phyloP scores from a whole-genome alignment of 164 flowering plant species.

The Dillenia suffruticosa region DNA sequence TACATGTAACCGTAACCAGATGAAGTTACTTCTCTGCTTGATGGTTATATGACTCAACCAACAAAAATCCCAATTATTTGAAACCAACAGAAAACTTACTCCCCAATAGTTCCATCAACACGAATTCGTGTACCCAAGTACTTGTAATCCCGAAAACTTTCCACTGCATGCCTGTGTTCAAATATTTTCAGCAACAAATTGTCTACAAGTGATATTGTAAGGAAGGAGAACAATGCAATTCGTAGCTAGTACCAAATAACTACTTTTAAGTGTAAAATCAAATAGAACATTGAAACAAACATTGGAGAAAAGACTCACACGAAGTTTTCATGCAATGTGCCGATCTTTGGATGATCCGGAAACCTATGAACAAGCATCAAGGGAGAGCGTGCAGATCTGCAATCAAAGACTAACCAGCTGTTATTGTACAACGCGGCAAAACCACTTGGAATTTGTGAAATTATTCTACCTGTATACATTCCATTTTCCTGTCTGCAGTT shows the following conservation, averaged over 20 bases:
- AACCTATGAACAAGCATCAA: conserved; percentile 56
- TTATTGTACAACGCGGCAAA: background rate
- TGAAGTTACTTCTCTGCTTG: conserved; percentile 4
- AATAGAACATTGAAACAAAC: background rate
- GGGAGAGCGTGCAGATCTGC: conserved; percentile 64
- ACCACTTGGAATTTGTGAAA: background rate
- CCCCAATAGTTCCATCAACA: conserved; percentile 79
- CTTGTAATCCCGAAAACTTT: conserved; percentile 67
- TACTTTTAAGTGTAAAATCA: too few species aligned
- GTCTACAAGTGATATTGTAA: too few species aligned
- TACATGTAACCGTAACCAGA: background rate
- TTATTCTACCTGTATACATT: conserved; percentile 75
- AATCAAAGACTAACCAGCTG: conserved; percentile 7
- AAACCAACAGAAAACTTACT: conserved; percentile 43
- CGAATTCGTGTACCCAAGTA: conserved; percentile 84
- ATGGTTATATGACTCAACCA: too few species aligned
- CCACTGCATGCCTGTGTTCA: conserved; percentile 52
- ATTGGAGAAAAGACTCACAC: conserved; percentile 32
- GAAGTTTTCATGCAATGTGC: conserved; percentile 74
- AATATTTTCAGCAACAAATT: too few species aligned
- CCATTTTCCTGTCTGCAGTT: conserved; percentile 88
- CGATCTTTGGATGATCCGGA: conserved; percentile 56
- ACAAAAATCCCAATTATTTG: background rate
- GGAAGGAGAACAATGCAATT: too few species aligned
- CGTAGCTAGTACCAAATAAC: too few species aligned